Conservation (phyloP, 2,329 filamentous ascomycete genomes). For the Colletotrichum euphorbiae region DNA sequence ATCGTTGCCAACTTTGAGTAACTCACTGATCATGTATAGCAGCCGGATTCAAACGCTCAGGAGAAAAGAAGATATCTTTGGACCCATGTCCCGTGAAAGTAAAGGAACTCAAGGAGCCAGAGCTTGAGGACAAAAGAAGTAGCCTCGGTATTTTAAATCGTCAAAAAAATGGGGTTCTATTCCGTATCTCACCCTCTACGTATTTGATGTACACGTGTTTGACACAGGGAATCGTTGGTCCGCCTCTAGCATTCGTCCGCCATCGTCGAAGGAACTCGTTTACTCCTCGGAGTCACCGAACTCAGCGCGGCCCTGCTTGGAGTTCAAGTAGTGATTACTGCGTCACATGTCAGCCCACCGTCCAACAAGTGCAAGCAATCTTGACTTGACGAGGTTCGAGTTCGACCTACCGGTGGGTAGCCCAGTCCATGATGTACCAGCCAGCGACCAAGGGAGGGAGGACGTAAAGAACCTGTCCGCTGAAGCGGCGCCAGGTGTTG, state of each 20-base stretch:
- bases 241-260: slow-evolving; percentile 45
- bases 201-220: slow-evolving; percentile 45
- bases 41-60: no score
- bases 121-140: neutral
- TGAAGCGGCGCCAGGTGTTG: slow-evolving; percentile 92
- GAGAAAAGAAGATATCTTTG: no score
- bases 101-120: no score
- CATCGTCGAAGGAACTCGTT: slow-evolving; percentile 31
- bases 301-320: slow-evolving; percentile 76
- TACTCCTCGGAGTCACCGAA: slow-evolving; percentile 56
- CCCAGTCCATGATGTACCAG: slow-evolving; percentile 92
- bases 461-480: slow-evolving; percentile 89
- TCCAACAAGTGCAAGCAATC: neutral
- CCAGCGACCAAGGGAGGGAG: slow-evolving; percentile 80
- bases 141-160: neutral
- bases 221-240: slow-evolving; percentile 56
- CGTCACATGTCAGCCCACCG: slow-evolving; percentile 33
- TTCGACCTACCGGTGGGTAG: slow-evolving; percentile 80
- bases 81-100: no score
- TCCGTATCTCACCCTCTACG: slow-evolving; percentile 47
- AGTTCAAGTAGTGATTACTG: slow-evolving; percentile 86
- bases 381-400: neutral
- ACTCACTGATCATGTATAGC: no score
- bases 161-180: slow-evolving; percentile 47
- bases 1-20: no score